Base-by-base conservation (phyloP, 495 filamentous ascomycete species). In the Lepraria neglecta region DNA sequence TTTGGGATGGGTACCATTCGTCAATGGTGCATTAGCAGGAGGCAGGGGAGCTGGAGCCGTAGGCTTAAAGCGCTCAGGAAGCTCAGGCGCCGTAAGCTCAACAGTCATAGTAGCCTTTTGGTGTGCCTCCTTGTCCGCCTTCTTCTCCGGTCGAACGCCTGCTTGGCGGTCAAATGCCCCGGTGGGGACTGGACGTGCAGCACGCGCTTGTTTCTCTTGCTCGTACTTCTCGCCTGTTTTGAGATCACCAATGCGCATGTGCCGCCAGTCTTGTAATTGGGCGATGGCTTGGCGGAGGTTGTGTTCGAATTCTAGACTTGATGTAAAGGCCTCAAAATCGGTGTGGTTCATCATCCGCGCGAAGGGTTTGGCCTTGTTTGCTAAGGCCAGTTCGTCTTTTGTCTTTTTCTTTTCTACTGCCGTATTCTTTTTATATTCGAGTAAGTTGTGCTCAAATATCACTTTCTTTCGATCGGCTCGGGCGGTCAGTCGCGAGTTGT, bases 401-500 rank as follows among this genome's bases (percentile, higher is more conserved):
- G 89, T 90, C 30, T 92, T 85, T 76, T 92, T 96, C 82, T 96
- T 97, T 69, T 99, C 94, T 0, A 84, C 66, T 30, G 86, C 89
- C 12, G 77, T 86, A 67, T 94, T 95, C 71, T 95, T 92, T 55
- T 89, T 76, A 70, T 97, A 97, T 54, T 99, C 91, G 2, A 99
- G 78, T 30, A 99, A 76, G 58, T 86, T 85, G 70, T 99, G 94
- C 69, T 97, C 90, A 71, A 97, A 97, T 47, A 99, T 89, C 24
- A 96, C 86, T 74, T 92, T 95, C 72, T 99, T 99, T 46, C 94
- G 82, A 68, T 97, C 92, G n/a, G 88, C 92, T 38, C 94, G 84
- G 46, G 89, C 86, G 7, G 91, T 96, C 28, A 99, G 77, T 17
- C 92, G 87, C 30, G 89, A 87, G 69, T 97, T 97, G 75, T 99